Conservation (phyloP, 2,329 filamentous ascomycete species). For the Hypoxylon rubiginosum region DNA sequence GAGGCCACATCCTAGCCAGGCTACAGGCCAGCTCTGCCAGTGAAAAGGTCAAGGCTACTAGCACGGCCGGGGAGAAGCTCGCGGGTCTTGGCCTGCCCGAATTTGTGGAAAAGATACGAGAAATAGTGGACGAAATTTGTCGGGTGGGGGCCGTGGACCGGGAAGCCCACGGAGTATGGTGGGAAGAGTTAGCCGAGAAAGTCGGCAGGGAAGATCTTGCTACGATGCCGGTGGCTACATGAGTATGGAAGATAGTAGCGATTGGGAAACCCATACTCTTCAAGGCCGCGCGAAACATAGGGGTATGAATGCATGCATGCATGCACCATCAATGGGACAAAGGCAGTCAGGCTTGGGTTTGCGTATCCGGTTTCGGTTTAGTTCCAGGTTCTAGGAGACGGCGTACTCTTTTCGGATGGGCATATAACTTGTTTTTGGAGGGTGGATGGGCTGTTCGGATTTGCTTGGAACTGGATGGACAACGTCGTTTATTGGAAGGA, state of each 20-base stretch:
- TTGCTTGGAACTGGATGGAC: slow-evolving; percentile 36
- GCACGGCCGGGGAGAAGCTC: slow-evolving; percentile 76
- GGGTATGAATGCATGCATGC: too few relatives aligned
- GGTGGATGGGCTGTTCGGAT: slow-evolving; percentile 32
- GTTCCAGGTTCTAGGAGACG: slow-evolving; percentile 34
- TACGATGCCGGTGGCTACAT: slow-evolving; percentile 30
- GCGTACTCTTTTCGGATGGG: slow-evolving; percentile 39
- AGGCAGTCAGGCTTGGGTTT: slow-evolving; percentile 39
- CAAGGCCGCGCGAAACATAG: slow-evolving; percentile 14
- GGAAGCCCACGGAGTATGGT: slow-evolving; percentile 77
- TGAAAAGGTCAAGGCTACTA: slow-evolving; percentile 78
- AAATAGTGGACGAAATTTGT: slow-evolving; percentile 76
- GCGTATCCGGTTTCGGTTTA: slow-evolving; percentile 38
- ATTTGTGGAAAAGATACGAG: slow-evolving; percentile 77
- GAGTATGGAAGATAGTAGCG: slow-evolving; percentile 10
- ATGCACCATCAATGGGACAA: slow-evolving; percentile 35
- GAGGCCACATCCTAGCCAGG: slow-evolving; percentile 74
- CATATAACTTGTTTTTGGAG: slow-evolving; percentile 36
- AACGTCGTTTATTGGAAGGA: slow-evolving; percentile 36
- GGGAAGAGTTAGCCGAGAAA: slow-evolving; percentile 74
- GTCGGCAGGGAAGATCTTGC: slow-evolving; percentile 59
- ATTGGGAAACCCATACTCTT: slow-evolving; percentile 17
- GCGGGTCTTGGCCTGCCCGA: slow-evolving; percentile 78
- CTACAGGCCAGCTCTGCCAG: slow-evolving; percentile 75
- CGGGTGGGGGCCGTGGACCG: slow-evolving; percentile 76